Conservation (phyloP, 2,329 filamentous ascomycete genomes). For the Pseudogymnoascus sp. region DNA sequence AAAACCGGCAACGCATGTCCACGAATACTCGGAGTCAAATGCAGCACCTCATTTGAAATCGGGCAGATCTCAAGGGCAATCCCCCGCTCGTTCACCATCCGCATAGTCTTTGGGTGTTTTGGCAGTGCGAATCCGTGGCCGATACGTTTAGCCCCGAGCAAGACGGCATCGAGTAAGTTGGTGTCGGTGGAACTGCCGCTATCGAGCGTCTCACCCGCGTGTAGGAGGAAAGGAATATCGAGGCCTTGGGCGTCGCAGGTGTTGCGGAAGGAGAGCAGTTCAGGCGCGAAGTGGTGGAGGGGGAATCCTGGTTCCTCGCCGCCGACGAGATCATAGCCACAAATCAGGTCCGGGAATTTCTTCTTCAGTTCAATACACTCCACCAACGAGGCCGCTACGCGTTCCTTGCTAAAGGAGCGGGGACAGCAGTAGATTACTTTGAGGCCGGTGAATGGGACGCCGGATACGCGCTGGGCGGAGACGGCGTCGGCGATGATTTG, state of each 20-base stretch:
- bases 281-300: slow-evolving; percentile 44
- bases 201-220: slow-evolving; percentile 68
- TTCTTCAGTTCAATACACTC: slow-evolving; percentile 56
- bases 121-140: slow-evolving; percentile 66
- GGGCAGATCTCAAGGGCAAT: slow-evolving; percentile 71
- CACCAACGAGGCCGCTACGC: slow-evolving; percentile 45
- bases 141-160: slow-evolving; percentile 59
- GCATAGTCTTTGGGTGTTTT: slow-evolving; percentile 58
- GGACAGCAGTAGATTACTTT: slow-evolving; percentile 68
- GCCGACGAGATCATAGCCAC: slow-evolving; percentile 63
- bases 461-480: slow-evolving; percentile 31
- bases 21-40: slow-evolving; percentile 55
- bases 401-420: slow-evolving; percentile 43
- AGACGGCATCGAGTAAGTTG: slow-evolving; percentile 61
- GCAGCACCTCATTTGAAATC: slow-evolving; percentile 68
- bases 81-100: slow-evolving; percentile 52
- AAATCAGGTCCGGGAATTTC: slow-evolving; percentile 50
- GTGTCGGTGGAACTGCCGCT: slow-evolving; percentile 55
- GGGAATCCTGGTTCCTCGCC: slow-evolving; percentile 54
- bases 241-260: slow-evolving; percentile 40
- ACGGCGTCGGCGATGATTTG: slow-evolving; percentile 49
- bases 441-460: slow-evolving; percentile 49
- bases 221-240: slow-evolving; percentile 65
- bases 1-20: slow-evolving; percentile 62
- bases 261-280: slow-evolving; percentile 49